These are phyloP conservation scores for Bidens hawaiensis DNA, from an alignment of 140 eudicot species.

Conservation along the genomic window DNA sequence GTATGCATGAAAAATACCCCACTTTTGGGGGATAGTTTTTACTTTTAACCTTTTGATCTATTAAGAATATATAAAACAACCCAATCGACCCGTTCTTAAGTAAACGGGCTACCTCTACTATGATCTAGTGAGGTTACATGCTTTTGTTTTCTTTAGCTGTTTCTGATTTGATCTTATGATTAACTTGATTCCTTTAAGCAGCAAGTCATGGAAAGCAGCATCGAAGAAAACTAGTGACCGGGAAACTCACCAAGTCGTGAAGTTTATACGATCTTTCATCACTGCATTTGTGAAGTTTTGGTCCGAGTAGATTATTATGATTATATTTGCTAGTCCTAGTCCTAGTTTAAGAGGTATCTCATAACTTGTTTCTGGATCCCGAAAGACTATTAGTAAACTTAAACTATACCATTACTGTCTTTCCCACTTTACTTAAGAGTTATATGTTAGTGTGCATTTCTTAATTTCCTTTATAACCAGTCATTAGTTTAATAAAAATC, in stretches of 20 bases:
- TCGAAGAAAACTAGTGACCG: conserved; percentile 21
- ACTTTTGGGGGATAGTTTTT: background rate
- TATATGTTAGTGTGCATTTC: no score
- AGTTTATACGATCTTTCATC: conserved; percentile 22
- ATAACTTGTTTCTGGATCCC: no score
- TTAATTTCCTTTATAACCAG: no score
- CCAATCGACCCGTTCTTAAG: background rate
- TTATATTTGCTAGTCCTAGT: no score
- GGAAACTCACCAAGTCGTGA: conserved; percentile 29
- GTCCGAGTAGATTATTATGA: conserved; percentile 15
- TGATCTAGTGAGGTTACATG: conserved; percentile 7
- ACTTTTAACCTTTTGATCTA: background rate
- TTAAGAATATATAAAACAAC: background rate
- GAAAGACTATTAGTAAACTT: no score
- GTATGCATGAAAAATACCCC: background rate
- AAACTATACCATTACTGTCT: no score
- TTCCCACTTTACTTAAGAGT: no score
- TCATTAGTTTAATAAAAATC: no score
- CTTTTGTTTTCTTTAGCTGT: background rate
- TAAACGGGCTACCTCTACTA: background rate
- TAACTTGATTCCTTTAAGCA: conserved; percentile 22
- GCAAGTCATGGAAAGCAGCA: conserved; percentile 39
- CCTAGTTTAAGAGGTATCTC: no score
- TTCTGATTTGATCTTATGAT: background rate
- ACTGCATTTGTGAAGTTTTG: conserved; percentile 36